Evolutionary conservation across 2,329 filamentous ascomycete species (phyloP).

Genomic region (Lasiodiplodia hormozganensis): DNA sequence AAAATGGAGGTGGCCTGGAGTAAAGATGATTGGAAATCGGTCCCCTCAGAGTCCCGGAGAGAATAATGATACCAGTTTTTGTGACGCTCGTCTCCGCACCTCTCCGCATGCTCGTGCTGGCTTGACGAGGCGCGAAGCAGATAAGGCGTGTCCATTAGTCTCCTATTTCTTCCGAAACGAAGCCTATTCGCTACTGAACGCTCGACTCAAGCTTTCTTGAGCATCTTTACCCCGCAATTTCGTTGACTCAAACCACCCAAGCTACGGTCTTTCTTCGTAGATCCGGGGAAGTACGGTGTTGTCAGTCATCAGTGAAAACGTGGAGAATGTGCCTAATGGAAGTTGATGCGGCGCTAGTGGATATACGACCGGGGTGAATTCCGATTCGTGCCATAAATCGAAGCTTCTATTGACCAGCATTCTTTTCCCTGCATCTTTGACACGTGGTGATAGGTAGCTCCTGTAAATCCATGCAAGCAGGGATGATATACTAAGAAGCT

Average conservation of each 20-base stretch:
- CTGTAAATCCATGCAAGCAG: not conserved
- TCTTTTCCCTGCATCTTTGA: not conserved
- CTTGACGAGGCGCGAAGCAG: not conserved
- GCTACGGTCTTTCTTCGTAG: not conserved
- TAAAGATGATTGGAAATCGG: slow-evolving; percentile 29
- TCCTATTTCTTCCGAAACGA: slow-evolving; percentile 13
- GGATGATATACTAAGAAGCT: not conserved
- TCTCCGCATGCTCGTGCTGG: not conserved
- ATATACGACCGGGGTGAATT: not conserved
- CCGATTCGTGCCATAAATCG: not conserved
- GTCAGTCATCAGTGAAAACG: not conserved
- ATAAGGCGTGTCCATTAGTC: not conserved
- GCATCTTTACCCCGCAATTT: slow-evolving; percentile 3
- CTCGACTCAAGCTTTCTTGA: not conserved
- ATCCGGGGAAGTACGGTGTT: not conserved
- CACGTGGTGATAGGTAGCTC: slow-evolving; percentile 7
- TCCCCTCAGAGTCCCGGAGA: not conserved
- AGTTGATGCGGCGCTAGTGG: not conserved
- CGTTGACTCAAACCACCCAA: not conserved
- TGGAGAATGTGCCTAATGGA: not conserved
- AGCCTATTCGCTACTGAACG: slow-evolving; percentile 14
- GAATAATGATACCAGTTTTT: slow-evolving; percentile 26
- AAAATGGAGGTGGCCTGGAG: slow-evolving; percentile 52
- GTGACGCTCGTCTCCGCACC: not conserved
- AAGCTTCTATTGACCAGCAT: not conserved